These are phyloP conservation scores for Penicillium polonicum DNA, from an alignment of 2,329 filamentous ascomycete genomes.

Conservation along the genomic window DNA sequence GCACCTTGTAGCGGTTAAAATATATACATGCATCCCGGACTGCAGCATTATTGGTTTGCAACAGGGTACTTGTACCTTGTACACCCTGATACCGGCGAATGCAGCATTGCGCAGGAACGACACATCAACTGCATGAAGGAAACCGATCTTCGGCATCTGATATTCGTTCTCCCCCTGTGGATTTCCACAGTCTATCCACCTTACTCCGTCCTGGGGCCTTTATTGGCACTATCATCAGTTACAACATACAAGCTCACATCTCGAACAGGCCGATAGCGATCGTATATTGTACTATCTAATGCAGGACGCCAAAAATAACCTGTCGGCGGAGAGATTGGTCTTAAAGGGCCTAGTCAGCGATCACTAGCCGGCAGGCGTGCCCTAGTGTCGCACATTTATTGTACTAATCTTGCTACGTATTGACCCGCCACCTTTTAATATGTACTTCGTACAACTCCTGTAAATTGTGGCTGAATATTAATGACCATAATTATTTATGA, in stretches of 20 bases:
- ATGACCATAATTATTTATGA: conserved; percentile 1
- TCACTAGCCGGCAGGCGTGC: conserved; percentile 17
- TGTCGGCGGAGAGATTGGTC: conserved; percentile 3
- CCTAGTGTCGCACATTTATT: conserved; percentile 27
- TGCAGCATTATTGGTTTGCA: not conserved
- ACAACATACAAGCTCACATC: not conserved
- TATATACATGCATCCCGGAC: not conserved
- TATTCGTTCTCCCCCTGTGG: not conserved
- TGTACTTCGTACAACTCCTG: conserved; percentile 2
- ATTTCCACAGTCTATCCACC: not conserved
- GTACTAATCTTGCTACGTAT: conserved; percentile 7
- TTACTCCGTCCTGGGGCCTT: not conserved
- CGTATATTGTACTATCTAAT: not conserved
- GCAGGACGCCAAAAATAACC: conserved; percentile 20
- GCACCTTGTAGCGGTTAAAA: not conserved
- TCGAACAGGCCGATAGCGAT: not conserved
- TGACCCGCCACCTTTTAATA: conserved; percentile 11
- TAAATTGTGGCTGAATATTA: conserved; percentile 19
- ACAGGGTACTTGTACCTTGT: not conserved
- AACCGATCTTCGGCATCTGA: not conserved
- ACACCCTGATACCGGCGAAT: not conserved
- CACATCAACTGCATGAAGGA: conserved; percentile 12
- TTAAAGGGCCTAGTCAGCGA: conserved; percentile 19
- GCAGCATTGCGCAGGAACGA: conserved; percentile 16
- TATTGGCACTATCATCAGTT: not conserved